Percentiles rank a stretch among this genome's conserved stretches.
Evolutionary conservation across 805 yeast genomes (phyloP).

Genomic region (Suhomyces pyralidae): DNA sequence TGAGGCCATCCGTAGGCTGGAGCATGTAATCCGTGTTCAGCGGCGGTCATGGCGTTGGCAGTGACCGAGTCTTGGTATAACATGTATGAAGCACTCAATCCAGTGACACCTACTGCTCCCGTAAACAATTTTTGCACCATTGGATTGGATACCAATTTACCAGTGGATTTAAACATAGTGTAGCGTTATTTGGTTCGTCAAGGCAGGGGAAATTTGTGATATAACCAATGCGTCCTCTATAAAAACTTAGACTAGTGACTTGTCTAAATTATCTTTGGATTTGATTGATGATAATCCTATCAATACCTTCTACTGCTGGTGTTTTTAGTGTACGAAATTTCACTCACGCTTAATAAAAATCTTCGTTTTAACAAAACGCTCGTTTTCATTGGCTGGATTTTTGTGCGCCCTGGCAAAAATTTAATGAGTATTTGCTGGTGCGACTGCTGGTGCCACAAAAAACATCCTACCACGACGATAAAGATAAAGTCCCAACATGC

Average conservation of each 20-base stretch:
- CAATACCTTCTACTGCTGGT: not conserved
- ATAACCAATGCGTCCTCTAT: not conserved
- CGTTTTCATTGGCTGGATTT: conserved; percentile 4
- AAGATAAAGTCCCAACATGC: not conserved
- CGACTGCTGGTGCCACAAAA: not conserved
- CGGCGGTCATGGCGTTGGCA: conserved; percentile 96
- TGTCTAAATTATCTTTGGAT: conserved; percentile 2
- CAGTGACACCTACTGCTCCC: conserved; percentile 69
- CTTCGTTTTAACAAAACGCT: conserved; percentile 4
- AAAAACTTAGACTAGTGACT: not conserved
- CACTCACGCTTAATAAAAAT: conserved; percentile 2
- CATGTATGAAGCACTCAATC: conserved; percentile 76
- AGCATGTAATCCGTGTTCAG: conserved; percentile 98
- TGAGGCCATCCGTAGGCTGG: conserved; percentile 94
- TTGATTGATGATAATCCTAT: not conserved
- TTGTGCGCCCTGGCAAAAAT: not conserved
- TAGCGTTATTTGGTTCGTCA: not conserved
- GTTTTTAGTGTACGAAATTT: conserved; percentile 1
- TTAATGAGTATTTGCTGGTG: not conserved
- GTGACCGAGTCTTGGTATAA: conserved; percentile 80
- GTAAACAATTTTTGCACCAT: conserved; percentile 50
- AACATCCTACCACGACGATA: not conserved
- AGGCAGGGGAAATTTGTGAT: not conserved
- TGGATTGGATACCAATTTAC: conserved; percentile 9
- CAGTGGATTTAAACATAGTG: conserved; percentile 8